Percentiles rank a stretch among this genome's conserved stretches.
phyloP scores from a whole-genome alignment of 2,329 filamentous ascomycete species.

The Herpotrichia juniperi region DNA sequence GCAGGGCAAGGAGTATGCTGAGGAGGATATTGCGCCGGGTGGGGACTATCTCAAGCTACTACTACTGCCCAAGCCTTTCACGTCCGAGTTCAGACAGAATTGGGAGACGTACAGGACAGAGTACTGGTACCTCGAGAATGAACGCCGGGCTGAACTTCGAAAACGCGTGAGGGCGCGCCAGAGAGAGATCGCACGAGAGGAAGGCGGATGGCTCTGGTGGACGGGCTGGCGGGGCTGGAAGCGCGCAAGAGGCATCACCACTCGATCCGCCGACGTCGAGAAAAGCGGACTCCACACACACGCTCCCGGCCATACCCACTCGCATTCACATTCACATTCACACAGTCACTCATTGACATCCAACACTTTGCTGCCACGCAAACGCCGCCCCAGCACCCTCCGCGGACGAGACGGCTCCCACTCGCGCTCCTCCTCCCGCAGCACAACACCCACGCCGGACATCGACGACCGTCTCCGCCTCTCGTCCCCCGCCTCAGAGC shows the following conservation, averaged over 20 bases:
- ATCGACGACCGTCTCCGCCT: conserved; percentile 30
- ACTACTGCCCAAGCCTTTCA: conserved; percentile 92
- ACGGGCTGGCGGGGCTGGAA: conserved; percentile 70
- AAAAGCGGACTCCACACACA: conserved; percentile 27
- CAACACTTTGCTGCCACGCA: conserved; percentile 23
- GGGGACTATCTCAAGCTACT: conserved; percentile 92
- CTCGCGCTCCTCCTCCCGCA: conserved; percentile 40
- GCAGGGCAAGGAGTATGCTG: conserved; percentile 67
- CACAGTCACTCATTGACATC: not conserved
- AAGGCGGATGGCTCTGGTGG: conserved; percentile 85
- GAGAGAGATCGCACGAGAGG: conserved; percentile 68
- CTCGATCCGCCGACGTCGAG: conserved; percentile 35
- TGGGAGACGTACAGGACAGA: conserved; percentile 95
- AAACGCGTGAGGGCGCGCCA: conserved; percentile 72
- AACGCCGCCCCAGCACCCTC: conserved; percentile 35
- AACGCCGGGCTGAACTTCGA: conserved; percentile 76
- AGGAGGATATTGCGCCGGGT: conserved; percentile 88
- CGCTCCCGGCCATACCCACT: conserved; percentile 10
- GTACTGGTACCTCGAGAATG: conserved; percentile 97
- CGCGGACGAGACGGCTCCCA: conserved; percentile 34
- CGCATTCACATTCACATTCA: conserved; percentile 13
- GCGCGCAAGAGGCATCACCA: conserved; percentile 35
- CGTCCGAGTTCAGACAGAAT: conserved; percentile 90
- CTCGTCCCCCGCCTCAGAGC: conserved; percentile 5
- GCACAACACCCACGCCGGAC: conserved; percentile 41